Conservation (phyloP, 192 early-diverging fungal genomes). For the Coemansia sp. region DNA sequence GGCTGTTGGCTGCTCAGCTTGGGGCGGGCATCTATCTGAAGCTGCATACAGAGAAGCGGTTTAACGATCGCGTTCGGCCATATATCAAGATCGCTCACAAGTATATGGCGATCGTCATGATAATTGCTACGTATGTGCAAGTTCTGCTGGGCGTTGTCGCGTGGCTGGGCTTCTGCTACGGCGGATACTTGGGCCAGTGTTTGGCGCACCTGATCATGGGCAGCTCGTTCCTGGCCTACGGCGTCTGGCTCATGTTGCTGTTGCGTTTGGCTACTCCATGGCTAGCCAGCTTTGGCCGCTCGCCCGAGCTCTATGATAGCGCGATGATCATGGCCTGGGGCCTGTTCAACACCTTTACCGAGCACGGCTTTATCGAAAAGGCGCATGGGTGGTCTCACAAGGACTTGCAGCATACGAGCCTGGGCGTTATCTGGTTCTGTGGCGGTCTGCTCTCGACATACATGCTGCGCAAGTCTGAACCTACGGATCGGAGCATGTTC, state of each 20-base stretch:
- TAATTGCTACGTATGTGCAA: conserved; percentile 66
- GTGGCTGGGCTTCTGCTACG: conserved; percentile 65
- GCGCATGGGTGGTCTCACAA: conserved; percentile 65
- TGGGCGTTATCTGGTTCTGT: conserved; percentile 72
- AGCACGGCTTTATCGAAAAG: conserved; percentile 62
- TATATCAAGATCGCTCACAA: conserved; percentile 57
- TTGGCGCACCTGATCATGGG: conserved; percentile 77
- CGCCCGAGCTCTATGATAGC: conserved; percentile 73
- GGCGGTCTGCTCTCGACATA: conserved; percentile 64
- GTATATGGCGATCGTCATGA: conserved; percentile 54
- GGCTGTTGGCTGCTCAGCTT: conserved; percentile 58
- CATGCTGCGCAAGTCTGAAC: conserved; percentile 44
- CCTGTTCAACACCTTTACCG: conserved; percentile 71
- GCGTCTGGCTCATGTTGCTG: conserved; percentile 61
- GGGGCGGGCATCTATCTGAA: conserved; percentile 63
- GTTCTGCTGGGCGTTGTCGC: conserved; percentile 69
- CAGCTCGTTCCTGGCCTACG: conserved; percentile 70
- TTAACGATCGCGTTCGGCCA: conserved; percentile 60
- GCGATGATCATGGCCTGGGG: conserved; percentile 67
- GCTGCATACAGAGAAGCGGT: conserved; percentile 60
- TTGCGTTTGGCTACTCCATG: conserved; percentile 63
- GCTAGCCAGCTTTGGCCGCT: conserved; percentile 59
- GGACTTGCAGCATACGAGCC: conserved; percentile 68
- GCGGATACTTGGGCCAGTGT: conserved; percentile 65
- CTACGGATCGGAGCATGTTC: conserved; percentile 59